Base-by-base conservation (phyloP, 331 rosid species). In the Spiraea crenata region DNA sequence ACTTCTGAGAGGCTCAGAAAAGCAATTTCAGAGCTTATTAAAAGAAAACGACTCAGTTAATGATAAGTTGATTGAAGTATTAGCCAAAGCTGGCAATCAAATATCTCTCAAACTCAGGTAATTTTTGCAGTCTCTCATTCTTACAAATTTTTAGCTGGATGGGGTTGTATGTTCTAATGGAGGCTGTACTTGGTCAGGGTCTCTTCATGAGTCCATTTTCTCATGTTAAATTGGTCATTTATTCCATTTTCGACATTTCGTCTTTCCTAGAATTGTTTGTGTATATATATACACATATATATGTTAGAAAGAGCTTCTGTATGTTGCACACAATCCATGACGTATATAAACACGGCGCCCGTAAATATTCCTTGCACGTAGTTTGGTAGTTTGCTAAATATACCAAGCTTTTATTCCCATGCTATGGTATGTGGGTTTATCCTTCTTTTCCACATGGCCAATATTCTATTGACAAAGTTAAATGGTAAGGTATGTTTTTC, bases 51-150 rank as follows among this genome's bases (percentile, higher is more conserved):
- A 78, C 73, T 78, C 88, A 44, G 69, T 82, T 52, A 79, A 74
- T 79, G 89, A 84, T 76, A 87, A 71, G 81, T 76, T 93, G 90
- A 82, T 93, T 77, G 92, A 87, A 69, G 87, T 89, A 49, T 63
- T 93, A 39, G 86, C 91, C 67, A 84, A 60, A 72, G 92, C 95
- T 46, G 91, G 92, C 65, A 77, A 85, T 76, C 81, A 82, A 38
- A 44, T 80, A 73, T 89, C 91, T 72, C 65, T 87, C 49, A 81
- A 87, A 72, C 83, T 86, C 74, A 83, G 97, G 99, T 93, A 80
- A 55, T 57, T 77, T 69, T 76, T 67, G 35, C 45, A 59, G 38
- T 67, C 40, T 70, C 52, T 37, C 63, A 41, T 77, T 67, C 78
- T 54, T 69, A 47, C n/a, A n/a, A n/a, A n/a, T n/a, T n/a, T n/a